These are phyloP conservation scores for Triticum urartu DNA, from an alignment of 176 grass and related monocot species.

Conservation along the genomic window DNA sequence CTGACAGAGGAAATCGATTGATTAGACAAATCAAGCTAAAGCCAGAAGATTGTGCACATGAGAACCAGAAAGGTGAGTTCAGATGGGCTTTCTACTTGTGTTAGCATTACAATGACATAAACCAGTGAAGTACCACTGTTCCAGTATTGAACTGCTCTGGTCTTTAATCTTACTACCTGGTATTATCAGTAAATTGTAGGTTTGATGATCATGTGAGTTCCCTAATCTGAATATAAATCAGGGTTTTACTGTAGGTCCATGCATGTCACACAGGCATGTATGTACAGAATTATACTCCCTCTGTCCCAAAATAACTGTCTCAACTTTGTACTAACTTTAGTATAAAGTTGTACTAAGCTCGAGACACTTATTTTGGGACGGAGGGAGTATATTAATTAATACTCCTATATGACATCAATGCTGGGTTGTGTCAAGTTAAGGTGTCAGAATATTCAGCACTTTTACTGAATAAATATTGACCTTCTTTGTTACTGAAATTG, in stretches of 20 bases:
- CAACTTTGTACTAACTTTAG: too few species aligned
- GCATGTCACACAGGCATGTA: not conserved
- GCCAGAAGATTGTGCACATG: slow-evolving; percentile 48
- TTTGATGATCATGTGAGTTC: not conserved
- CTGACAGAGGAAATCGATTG: slow-evolving; percentile 60
- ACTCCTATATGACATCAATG: not conserved
- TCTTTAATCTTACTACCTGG: not conserved
- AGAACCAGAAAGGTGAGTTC: slow-evolving; percentile 33
- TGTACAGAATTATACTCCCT: not conserved
- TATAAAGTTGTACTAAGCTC: too few species aligned
- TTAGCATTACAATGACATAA: not conserved
- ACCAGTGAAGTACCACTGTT: not conserved
- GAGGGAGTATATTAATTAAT: too few species aligned
- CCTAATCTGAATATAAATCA: not conserved
- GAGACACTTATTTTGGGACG: too few species aligned
- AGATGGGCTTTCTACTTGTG: not conserved
- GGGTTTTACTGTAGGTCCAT: not conserved
- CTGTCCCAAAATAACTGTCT: too few species aligned
- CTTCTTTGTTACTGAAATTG: not conserved
- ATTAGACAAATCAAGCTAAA: slow-evolving; percentile 70
- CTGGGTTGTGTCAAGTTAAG: not conserved
- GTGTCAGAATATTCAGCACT: not conserved
- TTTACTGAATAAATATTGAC: not conserved
- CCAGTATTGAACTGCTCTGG: not conserved
- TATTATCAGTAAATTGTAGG: not conserved